These are phyloP conservation scores for Mortierella sp. DNA, from an alignment of 371 early-diverging fungal genomes.

Conservation along the genomic window DNA sequence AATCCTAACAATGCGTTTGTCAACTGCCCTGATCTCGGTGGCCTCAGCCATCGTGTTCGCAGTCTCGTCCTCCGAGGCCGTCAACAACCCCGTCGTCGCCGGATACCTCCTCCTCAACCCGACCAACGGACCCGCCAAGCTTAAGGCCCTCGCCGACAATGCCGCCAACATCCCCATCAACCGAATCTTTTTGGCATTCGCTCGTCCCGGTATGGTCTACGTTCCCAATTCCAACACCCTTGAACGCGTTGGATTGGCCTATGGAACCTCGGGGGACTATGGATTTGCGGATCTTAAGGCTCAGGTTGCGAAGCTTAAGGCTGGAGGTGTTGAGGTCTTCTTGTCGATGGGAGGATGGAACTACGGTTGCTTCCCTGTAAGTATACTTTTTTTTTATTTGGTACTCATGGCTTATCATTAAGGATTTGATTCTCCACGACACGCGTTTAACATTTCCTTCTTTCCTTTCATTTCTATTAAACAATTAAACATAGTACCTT, in stretches of 20 bases:
- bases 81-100: slow-evolving; percentile 35
- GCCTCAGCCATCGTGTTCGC: slow-evolving; percentile 54
- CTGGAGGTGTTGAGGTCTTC: slow-evolving; percentile 51
- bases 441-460: not conserved
- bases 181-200: slow-evolving; percentile 52
- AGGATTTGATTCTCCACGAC: too few relatives aligned
- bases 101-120: slow-evolving; percentile 56
- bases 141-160: slow-evolving; percentile 57
- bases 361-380: slow-evolving; percentile 58
- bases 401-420: not conserved
- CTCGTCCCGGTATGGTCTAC: slow-evolving; percentile 55
- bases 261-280: slow-evolving; percentile 43
- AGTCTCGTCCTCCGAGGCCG: slow-evolving; percentile 32
- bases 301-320: slow-evolving; percentile 34
- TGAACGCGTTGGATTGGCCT: slow-evolving; percentile 49
- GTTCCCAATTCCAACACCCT: slow-evolving; percentile 57
- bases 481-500: slow-evolving; percentile 16
- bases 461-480: not conserved
- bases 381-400: not conserved
- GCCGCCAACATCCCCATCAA: slow-evolving; percentile 56
- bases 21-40: slow-evolving; percentile 49
- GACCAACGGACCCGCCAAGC: slow-evolving; percentile 46
- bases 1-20: slow-evolving; percentile 27
- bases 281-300: slow-evolving; percentile 56
- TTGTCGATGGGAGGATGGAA: slow-evolving; percentile 59